A percentile compares a stretch with the other conserved stretches of the same genome.
Evolutionary conservation across 139 green algal species (phyloP).

Genomic region (Desmodesmus armatus): DNA sequence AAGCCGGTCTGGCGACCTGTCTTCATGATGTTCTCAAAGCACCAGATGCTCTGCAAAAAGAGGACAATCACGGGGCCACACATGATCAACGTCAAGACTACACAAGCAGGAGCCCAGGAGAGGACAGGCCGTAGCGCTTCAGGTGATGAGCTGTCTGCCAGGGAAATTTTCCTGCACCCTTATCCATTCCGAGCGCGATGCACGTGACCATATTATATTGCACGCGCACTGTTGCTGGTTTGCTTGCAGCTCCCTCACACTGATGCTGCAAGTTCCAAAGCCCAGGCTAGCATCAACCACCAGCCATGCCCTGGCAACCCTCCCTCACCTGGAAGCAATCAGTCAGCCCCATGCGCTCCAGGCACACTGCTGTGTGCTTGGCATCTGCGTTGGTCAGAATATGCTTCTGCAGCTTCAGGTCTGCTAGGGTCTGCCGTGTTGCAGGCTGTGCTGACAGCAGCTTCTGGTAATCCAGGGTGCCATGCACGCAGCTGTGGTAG

Average conservation of each 20-base stretch:
- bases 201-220: too few relatives aligned
- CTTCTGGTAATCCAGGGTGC: slow-evolving; percentile 68
- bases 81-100: background rate
- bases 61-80: too few relatives aligned
- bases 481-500: slow-evolving; percentile 81
- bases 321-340: slow-evolving; percentile 71
- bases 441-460: slow-evolving; percentile 59
- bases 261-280: background rate
- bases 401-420: slow-evolving; percentile 71
- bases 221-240: background rate
- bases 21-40: slow-evolving; percentile 81
- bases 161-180: background rate
- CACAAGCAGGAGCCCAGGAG: background rate
- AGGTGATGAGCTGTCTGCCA: background rate
- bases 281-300: too few relatives aligned
- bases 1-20: slow-evolving; percentile 41
- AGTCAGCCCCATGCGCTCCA: slow-evolving; percentile 75
- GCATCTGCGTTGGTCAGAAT: slow-evolving; percentile 90
- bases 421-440: slow-evolving; percentile 31
- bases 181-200: background rate
- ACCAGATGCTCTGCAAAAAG: slow-evolving; percentile 67
- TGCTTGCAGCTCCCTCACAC: too few relatives aligned
- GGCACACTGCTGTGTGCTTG: slow-evolving; percentile 72
- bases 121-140: background rate
- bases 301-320: too few relatives aligned